Base-by-base conservation (phyloP, 73 alveolate genomes). In the Paramecium sexaurelia region DNA sequence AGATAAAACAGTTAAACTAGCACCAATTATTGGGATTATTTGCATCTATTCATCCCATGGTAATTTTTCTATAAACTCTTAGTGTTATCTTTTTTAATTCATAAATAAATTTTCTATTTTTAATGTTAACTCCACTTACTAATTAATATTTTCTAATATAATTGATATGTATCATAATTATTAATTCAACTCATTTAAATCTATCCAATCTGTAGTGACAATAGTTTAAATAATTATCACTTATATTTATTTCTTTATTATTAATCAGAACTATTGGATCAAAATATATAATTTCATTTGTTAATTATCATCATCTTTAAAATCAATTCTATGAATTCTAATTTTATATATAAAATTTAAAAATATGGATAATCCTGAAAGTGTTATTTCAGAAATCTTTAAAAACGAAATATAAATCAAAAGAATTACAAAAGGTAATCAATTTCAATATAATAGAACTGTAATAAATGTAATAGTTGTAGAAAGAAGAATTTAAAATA, bases 401-500 rank as follows among this genome's bases (percentile, higher is more conserved):
- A 78, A 78, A 39, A 78, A 78, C n/a, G 90, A 78, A 37, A 78
- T 78, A 17, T 22, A 78, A 78, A 24, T 78, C 26, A 78, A 78
- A 61, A 19, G 90, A 78, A 22, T 78, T 40, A 37, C n/a, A 9
- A 78, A 78, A 78, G 90, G 90, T 78, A 78, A n/a, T 17, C 26
- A 13, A 22, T 1, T 29, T 61, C 5, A 61, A 29, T 20, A 29
- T 7, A 20, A 17, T 45, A 78, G 90, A 78, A 78, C 40, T 78
- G 15, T 22, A 78, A 78, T 45, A 45, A 40, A n/a, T 78, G 41
- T 1, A 45, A 7, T 40, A 22, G 6, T 43, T 78, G 26, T 2
- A 10, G 0, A 19, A 39, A 41, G 51, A 45, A 24, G 90, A 78
- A 2, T 78, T 40, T 78, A 78, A 78, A 43, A 43, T 78, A 39